Evolutionary conservation across 2,329 filamentous ascomycete species (phyloP).

Genomic region (Fusarium verrucosum): DNA sequence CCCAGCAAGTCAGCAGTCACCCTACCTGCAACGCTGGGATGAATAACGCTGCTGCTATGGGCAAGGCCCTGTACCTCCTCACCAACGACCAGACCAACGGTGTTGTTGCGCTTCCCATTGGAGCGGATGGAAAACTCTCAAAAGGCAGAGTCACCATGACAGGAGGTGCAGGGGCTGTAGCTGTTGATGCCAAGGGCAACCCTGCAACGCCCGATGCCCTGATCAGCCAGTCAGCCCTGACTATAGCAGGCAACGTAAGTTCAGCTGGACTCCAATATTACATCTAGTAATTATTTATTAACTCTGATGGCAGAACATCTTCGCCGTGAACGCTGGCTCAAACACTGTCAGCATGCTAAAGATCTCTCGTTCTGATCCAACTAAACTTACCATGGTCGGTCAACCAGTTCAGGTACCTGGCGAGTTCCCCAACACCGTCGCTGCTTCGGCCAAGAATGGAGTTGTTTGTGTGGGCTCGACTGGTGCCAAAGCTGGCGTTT

Average conservation of each 20-base stretch:
- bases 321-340: conserved; percentile 63
- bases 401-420: conserved; percentile 55
- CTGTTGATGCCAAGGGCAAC: conserved; percentile 51
- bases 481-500: conserved; percentile 56
- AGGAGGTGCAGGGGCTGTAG: conserved; percentile 57
- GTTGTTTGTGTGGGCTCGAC: conserved; percentile 59
- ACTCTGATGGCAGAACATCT: conserved; percentile 53
- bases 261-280: rapidly evolving
- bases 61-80: conserved; percentile 64
- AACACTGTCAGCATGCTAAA: conserved; percentile 62
- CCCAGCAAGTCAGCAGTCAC: conserved; percentile 3
- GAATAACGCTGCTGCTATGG: not conserved
- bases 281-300: rapidly evolving
- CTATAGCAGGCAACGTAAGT: conserved; percentile 59
- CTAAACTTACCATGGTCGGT: conserved; percentile 56
- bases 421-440: conserved; percentile 63
- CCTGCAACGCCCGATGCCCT: conserved; percentile 61
- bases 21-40: conserved; percentile 3
- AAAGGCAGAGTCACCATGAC: conserved; percentile 55
- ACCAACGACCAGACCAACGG: conserved; percentile 62
- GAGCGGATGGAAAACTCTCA: conserved; percentile 57
- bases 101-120: conserved; percentile 61
- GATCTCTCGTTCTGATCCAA: conserved; percentile 54
- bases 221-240: conserved; percentile 60
- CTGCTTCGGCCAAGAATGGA: conserved; percentile 54